Evolutionary conservation across 352 stramenopile genomes (phyloP).

Genomic region (Phytophthora sojae): DNA sequence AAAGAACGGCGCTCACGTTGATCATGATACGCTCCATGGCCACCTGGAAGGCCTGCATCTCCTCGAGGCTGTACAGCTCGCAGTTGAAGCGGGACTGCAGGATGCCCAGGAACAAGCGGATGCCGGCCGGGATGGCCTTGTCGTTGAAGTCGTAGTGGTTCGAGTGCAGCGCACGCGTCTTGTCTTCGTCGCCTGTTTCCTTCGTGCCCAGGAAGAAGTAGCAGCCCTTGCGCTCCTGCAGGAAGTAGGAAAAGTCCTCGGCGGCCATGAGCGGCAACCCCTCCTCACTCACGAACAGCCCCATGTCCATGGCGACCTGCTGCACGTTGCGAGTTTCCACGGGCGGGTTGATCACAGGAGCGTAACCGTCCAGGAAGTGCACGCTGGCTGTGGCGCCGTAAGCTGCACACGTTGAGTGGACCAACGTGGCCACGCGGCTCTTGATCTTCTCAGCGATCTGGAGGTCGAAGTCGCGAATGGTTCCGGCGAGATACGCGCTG

Average conservation of each 20-base stretch:
- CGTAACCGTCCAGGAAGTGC: conserved; percentile 76
- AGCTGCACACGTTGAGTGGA: conserved; percentile 83
- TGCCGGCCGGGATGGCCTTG: conserved; percentile 84
- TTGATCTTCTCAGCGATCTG: conserved; percentile 87
- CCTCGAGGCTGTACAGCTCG: conserved; percentile 68
- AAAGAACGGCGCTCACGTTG: conserved; percentile 25
- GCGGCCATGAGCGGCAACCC: conserved; percentile 93
- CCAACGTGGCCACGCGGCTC: conserved; percentile 84
- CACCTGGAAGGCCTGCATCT: conserved; percentile 80
- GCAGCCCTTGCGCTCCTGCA: conserved; percentile 84
- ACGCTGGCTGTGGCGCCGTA: conserved; percentile 79
- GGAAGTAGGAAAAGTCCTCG: conserved; percentile 95
- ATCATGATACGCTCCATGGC: conserved; percentile 79
- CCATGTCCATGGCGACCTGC: conserved; percentile 75
- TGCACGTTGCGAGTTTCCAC: conserved; percentile 83
- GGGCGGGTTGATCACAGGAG: conserved; percentile 81
- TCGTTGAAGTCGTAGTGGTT: conserved; percentile 89
- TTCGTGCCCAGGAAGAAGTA: conserved; percentile 90
- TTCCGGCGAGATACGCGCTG: conserved; percentile 87
- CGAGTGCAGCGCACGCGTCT: conserved; percentile 76
- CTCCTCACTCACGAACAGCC: conserved; percentile 79
- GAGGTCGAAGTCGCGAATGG: conserved; percentile 93
- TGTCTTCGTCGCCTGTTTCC: conserved; percentile 61
- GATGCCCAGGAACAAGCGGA: conserved; percentile 80
- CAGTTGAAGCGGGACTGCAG: conserved; percentile 74